Conservation (phyloP, 176 grass and related monocot species). For the Luzula sylvatica region DNA sequence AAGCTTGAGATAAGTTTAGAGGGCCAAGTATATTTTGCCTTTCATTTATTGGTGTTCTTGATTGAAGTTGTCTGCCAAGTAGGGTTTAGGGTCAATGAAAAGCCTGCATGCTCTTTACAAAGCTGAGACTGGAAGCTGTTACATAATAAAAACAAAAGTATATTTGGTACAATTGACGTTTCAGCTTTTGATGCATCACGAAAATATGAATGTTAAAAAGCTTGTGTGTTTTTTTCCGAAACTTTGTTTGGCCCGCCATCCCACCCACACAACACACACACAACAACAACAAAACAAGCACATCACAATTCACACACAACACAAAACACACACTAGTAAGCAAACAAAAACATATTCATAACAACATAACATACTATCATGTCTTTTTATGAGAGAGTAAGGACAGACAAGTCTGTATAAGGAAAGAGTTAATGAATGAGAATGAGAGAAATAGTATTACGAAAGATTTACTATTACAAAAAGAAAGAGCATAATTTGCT, state of each 20-base stretch:
- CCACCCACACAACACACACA: background rate
- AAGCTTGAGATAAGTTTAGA: no score
- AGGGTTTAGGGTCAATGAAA: slow-evolving; percentile 6
- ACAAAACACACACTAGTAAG: no score
- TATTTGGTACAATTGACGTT: background rate
- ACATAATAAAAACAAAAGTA: background rate
- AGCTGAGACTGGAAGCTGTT: slow-evolving; percentile 7
- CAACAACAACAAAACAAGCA: no score
- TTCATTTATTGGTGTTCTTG: background rate
- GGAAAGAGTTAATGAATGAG: no score
- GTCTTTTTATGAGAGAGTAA: slow-evolving; percentile 8
- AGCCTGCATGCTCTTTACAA: background rate
- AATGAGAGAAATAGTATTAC: no score
- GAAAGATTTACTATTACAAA: no score
- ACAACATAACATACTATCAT: background rate
- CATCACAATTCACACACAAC: no score
- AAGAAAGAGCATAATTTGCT: no score
- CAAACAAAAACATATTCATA: background rate
- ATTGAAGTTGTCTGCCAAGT: background rate
- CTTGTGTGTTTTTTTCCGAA: background rate
- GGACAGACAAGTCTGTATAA: no score
- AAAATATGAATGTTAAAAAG: background rate
- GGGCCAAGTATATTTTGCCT: no score
- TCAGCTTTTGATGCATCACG: background rate
- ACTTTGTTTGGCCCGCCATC: background rate